Evolutionary conservation across 139 green algal genomes (phyloP).

Genomic region (Desmodesmus armatus): DNA sequence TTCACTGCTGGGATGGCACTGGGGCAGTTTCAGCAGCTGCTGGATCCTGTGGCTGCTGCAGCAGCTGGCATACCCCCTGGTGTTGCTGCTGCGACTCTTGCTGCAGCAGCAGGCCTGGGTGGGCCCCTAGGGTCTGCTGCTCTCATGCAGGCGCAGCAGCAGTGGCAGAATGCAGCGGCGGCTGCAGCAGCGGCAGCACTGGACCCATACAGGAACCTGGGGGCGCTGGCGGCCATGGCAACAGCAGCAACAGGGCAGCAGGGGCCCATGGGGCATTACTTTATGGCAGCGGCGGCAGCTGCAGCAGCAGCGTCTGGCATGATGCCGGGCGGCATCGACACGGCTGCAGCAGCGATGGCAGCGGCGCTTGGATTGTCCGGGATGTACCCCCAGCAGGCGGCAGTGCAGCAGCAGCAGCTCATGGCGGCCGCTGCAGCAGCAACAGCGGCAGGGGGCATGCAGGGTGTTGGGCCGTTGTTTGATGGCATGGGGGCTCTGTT

Average conservation of each 20-base stretch:
- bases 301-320: constrained; percentile 15
- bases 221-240: neutral
- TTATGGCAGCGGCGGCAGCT: constrained; percentile 13
- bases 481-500: too few relatives aligned
- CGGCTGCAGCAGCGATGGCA: constrained; percentile 24
- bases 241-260: constrained; percentile 36
- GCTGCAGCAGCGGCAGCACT: neutral
- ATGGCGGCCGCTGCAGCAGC: too few relatives aligned
- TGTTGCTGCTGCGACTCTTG: neutral
- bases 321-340: constrained; percentile 18
- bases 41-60: neutral
- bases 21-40: neutral
- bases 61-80: constrained; percentile 3
- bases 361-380: constrained; percentile 14
- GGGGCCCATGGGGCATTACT: neutral
- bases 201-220: neutral
- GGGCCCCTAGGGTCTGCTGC: neutral
- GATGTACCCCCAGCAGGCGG: too few relatives aligned
- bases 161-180: constrained; percentile 21
- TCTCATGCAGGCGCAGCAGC: neutral
- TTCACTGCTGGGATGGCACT: neutral
- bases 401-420: too few relatives aligned
- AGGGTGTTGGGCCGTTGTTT: too few relatives aligned
- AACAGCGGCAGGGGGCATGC: too few relatives aligned
- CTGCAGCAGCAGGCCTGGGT: neutral